Evolutionary conservation across 331 rosid genomes (phyloP).

Genomic region (Erythrophleum ivorense): DNA sequence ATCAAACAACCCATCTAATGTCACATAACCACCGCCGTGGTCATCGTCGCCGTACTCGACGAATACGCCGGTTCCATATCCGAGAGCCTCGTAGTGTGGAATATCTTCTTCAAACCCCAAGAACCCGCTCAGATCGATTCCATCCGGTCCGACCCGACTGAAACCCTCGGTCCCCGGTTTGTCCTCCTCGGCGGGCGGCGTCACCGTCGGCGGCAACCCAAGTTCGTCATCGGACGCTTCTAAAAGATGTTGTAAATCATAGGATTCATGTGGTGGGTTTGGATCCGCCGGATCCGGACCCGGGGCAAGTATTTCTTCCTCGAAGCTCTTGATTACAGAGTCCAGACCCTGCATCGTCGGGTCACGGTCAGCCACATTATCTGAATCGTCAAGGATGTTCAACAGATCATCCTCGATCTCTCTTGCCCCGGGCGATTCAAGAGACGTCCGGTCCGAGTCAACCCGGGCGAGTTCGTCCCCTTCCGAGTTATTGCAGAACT

Average conservation of each 20-base stretch:
- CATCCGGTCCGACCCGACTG: slow-evolving; percentile 38
- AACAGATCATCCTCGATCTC: slow-evolving; percentile 58
- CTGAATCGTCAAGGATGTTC: slow-evolving; percentile 61
- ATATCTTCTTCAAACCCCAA: slow-evolving; percentile 67
- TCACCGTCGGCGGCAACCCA: slow-evolving; percentile 71
- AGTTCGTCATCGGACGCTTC: slow-evolving; percentile 94
- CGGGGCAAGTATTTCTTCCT: slow-evolving; percentile 63
- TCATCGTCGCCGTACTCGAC: slow-evolving; percentile 10
- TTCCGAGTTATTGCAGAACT: slow-evolving; percentile 10
- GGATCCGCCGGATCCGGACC: slow-evolving; percentile 8
- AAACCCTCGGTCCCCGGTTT: slow-evolving; percentile 20
- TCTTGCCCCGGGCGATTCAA: slow-evolving; percentile 35
- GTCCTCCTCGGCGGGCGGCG: background rate
- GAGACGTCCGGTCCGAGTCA: background rate
- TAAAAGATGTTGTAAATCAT: slow-evolving; percentile 55
- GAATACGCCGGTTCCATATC: slow-evolving; percentile 42
- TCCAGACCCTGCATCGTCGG: slow-evolving; percentile 61
- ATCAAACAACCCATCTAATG: slow-evolving; percentile 76
- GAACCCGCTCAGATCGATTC: slow-evolving; percentile 46
- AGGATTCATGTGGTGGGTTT: slow-evolving; percentile 12
- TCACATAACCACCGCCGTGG: slow-evolving; percentile 54
- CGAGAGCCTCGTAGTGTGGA: slow-evolving; percentile 54
- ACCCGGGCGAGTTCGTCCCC: slow-evolving; percentile 8
- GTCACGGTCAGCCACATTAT: slow-evolving; percentile 54
- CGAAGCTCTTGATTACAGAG: slow-evolving; percentile 74